Evolutionary conservation across 306 rosid species (phyloP), one percentile per base, ranked within the genome.

Genomic region (Castanospermum australe): DNA sequence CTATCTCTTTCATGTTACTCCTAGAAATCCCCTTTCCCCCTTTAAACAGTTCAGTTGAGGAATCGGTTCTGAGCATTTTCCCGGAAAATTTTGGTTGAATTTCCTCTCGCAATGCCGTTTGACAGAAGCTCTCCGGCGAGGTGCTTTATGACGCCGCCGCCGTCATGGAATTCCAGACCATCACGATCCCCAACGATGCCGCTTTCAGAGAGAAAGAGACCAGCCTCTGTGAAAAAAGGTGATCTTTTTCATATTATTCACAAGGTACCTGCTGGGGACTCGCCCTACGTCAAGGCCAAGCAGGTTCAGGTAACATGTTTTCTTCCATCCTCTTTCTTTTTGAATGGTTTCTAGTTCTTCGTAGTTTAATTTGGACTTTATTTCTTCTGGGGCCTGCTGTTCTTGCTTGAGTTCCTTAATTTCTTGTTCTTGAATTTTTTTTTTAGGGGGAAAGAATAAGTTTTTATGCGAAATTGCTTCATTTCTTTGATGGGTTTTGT

Each of bases 211-310:
- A 80, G 82, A 32, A 93, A 84, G 80, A 82, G 81, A 84, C 69
- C 78, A 61, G 82, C 92, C 0, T 88, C 92, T 62, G 80, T 28
- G 10, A 63, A 67, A 10, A 82, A 73, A 48, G 75, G 64, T 62
- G 93, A 89, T 82, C 86, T 70, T 77, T 95, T 91, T 73, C 98
- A 91, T 66, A 71, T 89, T 0, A 71, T 89, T 79, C 92, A 95
- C 55, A 95, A 95, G 84, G 96, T 95, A 7, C 98, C 99, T 62
- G 65, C 94, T 5, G 97, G 99, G 42, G 94, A 95, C 80, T 93
- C 99, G 20, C 98, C 99, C 2, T 95, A 93, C 52, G 99, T 93
- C 9, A 89, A 86, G 75, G 98, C 99, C 71, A 95, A 95, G 69
- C 97, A 95, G 41, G 97, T 93, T 91, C 97, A 95, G 94, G 99